Conservation (phyloP, 2,329 filamentous ascomycete genomes). For the Venturia oleaginea region DNA sequence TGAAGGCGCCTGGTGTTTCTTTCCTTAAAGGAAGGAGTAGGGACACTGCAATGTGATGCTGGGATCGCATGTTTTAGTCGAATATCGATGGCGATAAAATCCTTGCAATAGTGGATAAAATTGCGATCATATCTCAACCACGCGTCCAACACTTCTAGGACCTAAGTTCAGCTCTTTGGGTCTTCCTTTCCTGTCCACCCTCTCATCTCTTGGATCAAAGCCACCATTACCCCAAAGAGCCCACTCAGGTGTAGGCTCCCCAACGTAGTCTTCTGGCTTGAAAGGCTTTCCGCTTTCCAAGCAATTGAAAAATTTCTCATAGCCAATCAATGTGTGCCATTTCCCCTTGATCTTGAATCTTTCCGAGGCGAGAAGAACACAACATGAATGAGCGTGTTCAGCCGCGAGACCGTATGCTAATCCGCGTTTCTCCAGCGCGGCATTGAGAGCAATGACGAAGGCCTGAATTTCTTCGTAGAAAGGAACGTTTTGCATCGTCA, state of each 20-base stretch:
- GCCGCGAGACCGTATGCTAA: slow-evolving; percentile 84
- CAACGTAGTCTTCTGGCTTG: slow-evolving; percentile 86
- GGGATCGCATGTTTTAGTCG: background rate
- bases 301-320: slow-evolving; percentile 76
- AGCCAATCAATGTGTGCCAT: slow-evolving; percentile 91
- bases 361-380: slow-evolving; percentile 74
- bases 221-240: slow-evolving; percentile 90
- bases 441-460: slow-evolving; percentile 69
- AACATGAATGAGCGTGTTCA: slow-evolving; percentile 93
- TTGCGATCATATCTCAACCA: slow-evolving; percentile 8
- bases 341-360: slow-evolving; percentile 67
- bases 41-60: background rate
- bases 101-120: background rate
- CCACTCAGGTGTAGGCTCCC: slow-evolving; percentile 79
- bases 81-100: background rate
- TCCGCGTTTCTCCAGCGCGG: slow-evolving; percentile 58
- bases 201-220: slow-evolving; percentile 81
- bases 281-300: slow-evolving; percentile 55
- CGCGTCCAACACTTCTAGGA: background rate
- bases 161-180: background rate
- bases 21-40: background rate
- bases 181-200: slow-evolving; percentile 79
- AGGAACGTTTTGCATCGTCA: slow-evolving; percentile 96
- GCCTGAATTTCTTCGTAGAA: slow-evolving; percentile 85
- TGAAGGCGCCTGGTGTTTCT: background rate